Evolutionary conservation across 805 yeast genomes (phyloP), one percentile per base, ranked within the genome.

Genomic region (Saccharomycopsis fermentans): DNA sequence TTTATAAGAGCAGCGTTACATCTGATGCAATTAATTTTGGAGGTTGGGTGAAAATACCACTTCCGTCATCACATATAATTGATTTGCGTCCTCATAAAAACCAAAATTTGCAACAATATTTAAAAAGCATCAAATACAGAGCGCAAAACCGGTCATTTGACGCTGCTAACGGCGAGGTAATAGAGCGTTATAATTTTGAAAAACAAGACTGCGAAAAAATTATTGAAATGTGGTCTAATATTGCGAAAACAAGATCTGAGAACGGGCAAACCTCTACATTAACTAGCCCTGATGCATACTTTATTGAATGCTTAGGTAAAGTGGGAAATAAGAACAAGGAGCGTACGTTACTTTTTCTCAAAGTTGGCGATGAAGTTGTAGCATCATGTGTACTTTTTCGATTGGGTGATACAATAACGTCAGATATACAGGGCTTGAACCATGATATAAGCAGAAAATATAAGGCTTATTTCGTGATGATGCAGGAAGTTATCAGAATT

Each of bases 21-120:
- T 43, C 50, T 43, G 50, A 43, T 43, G 50, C 50, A 43, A 43
- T 43, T 29, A 43, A 43, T 24, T 43, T 43, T 43, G 50, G 50
- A 43, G 50, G 50, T 21, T 43, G 50, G 50, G n/a, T 43, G 8
- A 43, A 43, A 43, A 43, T 43, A 11, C 50, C 50, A 11, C 29
- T 43, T 43, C 50, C 50, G 1, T 21, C 50, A 4, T 43, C 50
- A 3, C 50, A 43, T 24, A 43, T 43, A 43, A 43, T 43, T 43
- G 50, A 43, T 24, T 43, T 43, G 50, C 50, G 50, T 21, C 50
- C 50, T 43, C 50, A 43, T 24, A 43, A 43, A 11, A 43, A 21
- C 26, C 29, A 43, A 24, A 43, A 21, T 9, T 29, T 43, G 2
- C 50, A 43, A 11, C 50, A 43, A 43, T 43, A 43, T n/a, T 43